Evolutionary conservation across 306 rosid species (phyloP).

Genomic region (Cucumis cinereus): DNA sequence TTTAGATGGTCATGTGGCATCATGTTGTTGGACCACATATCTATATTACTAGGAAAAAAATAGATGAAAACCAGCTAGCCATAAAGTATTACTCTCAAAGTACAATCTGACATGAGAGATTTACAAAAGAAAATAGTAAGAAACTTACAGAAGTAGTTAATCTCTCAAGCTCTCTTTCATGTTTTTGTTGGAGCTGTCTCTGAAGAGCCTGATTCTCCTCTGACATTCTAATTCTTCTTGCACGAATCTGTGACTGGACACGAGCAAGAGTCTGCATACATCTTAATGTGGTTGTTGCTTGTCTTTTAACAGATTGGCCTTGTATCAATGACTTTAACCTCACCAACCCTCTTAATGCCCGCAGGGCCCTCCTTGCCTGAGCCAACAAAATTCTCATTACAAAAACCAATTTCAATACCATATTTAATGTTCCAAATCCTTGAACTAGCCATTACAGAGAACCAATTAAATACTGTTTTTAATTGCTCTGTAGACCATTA

Average conservation of each 20-base stretch:
- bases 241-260: slow-evolving; percentile 65
- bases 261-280: slow-evolving; percentile 87
- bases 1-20: no score
- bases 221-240: slow-evolving; percentile 60
- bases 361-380: slow-evolving; percentile 72
- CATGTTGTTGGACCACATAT: no score
- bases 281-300: slow-evolving; percentile 57
- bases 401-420: neutral
- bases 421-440: neutral
- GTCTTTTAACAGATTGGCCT: slow-evolving; percentile 72
- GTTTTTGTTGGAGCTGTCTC: slow-evolving; percentile 49
- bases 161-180: slow-evolving; percentile 52
- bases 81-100: neutral
- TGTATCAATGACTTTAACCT: slow-evolving; percentile 67
- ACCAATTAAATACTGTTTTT: neutral
- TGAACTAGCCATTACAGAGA: neutral
- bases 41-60: no score
- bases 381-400: neutral
- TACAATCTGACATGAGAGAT: neutral
- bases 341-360: slow-evolving; percentile 65
- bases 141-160: slow-evolving; percentile 43
- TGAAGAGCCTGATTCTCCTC: slow-evolving; percentile 82
- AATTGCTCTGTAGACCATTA: neutral
- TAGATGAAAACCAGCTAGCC: no score
- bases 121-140: neutral